phyloP scores from a whole-genome alignment of 2,329 filamentous ascomycete genomes.

The Trichoderma cornu-damae region DNA sequence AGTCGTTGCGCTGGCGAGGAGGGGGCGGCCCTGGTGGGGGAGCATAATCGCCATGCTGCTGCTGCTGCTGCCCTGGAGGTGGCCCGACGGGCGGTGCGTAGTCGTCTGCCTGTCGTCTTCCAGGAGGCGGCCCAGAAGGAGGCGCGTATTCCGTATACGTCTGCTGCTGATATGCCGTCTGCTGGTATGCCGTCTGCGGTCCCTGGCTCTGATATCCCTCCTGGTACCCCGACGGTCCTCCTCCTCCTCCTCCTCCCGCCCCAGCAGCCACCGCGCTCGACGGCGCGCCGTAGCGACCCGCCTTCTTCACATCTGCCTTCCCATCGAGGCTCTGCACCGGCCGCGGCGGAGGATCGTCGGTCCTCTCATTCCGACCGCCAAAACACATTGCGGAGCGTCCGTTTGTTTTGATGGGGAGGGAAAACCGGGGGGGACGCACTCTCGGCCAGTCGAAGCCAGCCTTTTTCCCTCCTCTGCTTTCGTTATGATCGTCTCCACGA shows the following conservation, averaged over 20 bases:
- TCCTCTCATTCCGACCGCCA: conserved; percentile 39
- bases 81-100: conserved; percentile 25
- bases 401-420: not conserved
- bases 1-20: conserved; percentile 13
- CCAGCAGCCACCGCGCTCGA: conserved; percentile 8
- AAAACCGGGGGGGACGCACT: not conserved
- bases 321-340: conserved; percentile 33
- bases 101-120: conserved; percentile 18
- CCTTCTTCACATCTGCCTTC: conserved; percentile 28
- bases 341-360: conserved; percentile 38
- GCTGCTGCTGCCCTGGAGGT: conserved; percentile 23
- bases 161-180: conserved; percentile 6
- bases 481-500: too few species aligned
- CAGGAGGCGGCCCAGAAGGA: conserved; percentile 32
- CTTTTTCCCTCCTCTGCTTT: too few species aligned
- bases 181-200: not conserved
- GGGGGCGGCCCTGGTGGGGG: conserved; percentile 34
- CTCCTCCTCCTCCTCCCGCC: not conserved
- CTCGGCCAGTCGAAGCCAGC: not conserved
- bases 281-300: conserved; percentile 17
- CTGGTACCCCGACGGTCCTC: conserved; percentile 13
- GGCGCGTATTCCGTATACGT: conserved; percentile 27
- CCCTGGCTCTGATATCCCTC: conserved; percentile 15
- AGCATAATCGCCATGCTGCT: conserved; percentile 20
- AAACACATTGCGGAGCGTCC: conserved; percentile 42